These are phyloP conservation scores for Zarea fungicola DNA, from an alignment of 2,329 filamentous ascomycete genomes.

Conservation along the genomic window DNA sequence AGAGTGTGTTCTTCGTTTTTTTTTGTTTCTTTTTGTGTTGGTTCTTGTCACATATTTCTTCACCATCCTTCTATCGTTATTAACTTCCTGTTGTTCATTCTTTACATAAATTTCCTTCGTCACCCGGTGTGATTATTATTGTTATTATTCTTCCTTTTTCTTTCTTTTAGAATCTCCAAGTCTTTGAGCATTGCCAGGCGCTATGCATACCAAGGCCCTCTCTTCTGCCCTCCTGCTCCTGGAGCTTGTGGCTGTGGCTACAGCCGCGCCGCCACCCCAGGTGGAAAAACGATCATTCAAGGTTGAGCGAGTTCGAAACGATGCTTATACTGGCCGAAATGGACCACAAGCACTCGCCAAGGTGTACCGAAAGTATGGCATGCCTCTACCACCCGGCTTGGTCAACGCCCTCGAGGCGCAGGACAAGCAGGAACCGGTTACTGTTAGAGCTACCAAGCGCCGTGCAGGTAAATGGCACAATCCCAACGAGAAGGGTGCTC, in stretches of 20 bases:
- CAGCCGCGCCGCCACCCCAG: slow-evolving; percentile 23
- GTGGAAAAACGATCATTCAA: slow-evolving; percentile 55
- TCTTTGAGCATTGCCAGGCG: slow-evolving; percentile 2
- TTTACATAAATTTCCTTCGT: not conserved
- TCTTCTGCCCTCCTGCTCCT: slow-evolving; percentile 42
- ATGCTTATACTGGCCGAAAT: slow-evolving; percentile 48
- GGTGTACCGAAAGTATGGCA: slow-evolving; percentile 63
- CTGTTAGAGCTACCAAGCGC: slow-evolving; percentile 9
- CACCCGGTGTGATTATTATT: slow-evolving; percentile 5
- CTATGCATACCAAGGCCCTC: slow-evolving; percentile 8
- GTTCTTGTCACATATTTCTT: not conserved
- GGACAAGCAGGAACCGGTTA: slow-evolving; percentile 8
- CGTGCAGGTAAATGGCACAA: slow-evolving; percentile 1
- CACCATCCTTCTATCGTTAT: not conserved
- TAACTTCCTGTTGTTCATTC: not conserved
- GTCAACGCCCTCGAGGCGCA: slow-evolving; percentile 31
- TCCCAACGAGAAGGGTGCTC: not conserved
- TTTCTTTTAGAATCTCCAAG: not conserved
- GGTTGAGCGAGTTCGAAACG: slow-evolving; percentile 52
- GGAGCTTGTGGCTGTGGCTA: slow-evolving; percentile 42
- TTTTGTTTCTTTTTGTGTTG: not conserved
- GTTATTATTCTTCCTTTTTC: not conserved
- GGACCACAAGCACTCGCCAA: slow-evolving; percentile 58
- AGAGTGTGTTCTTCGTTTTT: not conserved
- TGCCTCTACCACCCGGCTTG: slow-evolving; percentile 42